Evolutionary conservation across 164 flowering plant genomes (phyloP).

Genomic region (Chimonanthus salicifolius): DNA sequence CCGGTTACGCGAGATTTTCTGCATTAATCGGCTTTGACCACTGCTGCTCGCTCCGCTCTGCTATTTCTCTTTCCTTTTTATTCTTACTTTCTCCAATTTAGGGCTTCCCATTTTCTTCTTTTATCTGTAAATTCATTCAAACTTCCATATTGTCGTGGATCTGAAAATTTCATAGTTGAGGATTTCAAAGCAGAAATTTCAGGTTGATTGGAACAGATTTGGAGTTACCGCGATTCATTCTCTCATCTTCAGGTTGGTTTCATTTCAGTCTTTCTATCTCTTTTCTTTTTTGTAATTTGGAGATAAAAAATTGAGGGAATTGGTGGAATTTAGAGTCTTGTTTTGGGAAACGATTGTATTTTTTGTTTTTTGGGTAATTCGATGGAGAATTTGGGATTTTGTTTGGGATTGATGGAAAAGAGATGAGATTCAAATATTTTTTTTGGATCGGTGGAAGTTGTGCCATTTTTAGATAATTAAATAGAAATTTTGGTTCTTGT

Average conservation of each 20-base stretch:
- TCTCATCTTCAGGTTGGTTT: too few species aligned
- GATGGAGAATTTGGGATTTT: background rate
- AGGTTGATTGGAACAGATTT: too few species aligned
- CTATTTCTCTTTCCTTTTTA: constrained; percentile 15
- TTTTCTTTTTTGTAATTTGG: background rate
- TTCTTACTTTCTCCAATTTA: constrained; percentile 10
- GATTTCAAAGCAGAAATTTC: background rate
- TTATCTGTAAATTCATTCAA: background rate
- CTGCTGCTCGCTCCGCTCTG: constrained; percentile 22
- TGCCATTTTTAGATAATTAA: too few species aligned
- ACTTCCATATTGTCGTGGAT: background rate
- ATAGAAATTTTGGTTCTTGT: too few species aligned
- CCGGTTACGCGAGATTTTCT: constrained; percentile 4
- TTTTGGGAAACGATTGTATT: too few species aligned
- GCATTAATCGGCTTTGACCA: constrained; percentile 50
- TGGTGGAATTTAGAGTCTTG: background rate
- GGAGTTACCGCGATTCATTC: too few species aligned
- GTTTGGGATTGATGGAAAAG: background rate
- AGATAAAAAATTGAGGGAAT: background rate
- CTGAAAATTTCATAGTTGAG: background rate
- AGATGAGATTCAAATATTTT: too few species aligned
- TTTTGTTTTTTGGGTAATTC: too few species aligned
- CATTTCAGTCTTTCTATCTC: too few species aligned
- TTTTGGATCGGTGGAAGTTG: too few species aligned
- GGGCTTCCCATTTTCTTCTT: constrained; percentile 7